A percentile compares a stretch with the other conserved stretches of the same genome.
Conservation (phyloP, 2,329 filamentous ascomycete species). For the Knufia fluminis region DNA sequence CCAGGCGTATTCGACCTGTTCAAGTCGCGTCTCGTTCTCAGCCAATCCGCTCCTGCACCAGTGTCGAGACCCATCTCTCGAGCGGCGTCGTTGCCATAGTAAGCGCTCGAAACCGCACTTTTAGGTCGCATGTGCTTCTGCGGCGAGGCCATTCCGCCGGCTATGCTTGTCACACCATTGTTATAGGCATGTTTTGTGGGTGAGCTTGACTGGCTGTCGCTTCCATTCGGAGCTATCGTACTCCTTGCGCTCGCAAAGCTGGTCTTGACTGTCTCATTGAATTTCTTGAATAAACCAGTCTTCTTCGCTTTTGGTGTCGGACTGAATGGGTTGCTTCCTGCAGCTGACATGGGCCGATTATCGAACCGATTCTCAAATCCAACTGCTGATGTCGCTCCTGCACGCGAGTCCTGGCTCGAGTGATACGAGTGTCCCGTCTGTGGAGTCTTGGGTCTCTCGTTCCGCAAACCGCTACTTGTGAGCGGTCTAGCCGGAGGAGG, state of each 20-base stretch:
- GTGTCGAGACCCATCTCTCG: constrained; percentile 61
- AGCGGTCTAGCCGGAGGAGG: constrained; percentile 32
- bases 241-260: constrained; percentile 82
- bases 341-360: constrained; percentile 38
- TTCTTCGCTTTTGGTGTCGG: constrained; percentile 66
- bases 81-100: constrained; percentile 43
- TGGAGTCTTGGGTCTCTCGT: constrained; percentile 43
- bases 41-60: constrained; percentile 63
- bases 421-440: constrained; percentile 80
- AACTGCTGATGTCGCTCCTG: constrained; percentile 54
- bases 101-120: constrained; percentile 28
- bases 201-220: constrained; percentile 32
- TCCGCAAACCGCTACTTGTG: constrained; percentile 33
- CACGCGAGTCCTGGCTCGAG: constrained; percentile 65
- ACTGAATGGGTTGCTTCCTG: constrained; percentile 51
- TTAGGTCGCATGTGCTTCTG: constrained; percentile 5
- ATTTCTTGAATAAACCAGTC: constrained; percentile 88
- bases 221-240: constrained; percentile 55
- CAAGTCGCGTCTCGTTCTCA: constrained; percentile 92
- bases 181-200: constrained; percentile 42
- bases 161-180: constrained; percentile 45
- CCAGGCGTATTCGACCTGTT: constrained; percentile 92
- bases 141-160: constrained; percentile 35
- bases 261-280: constrained; percentile 87
- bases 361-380: constrained; percentile 48